Evolutionary conservation across 768 basidiomycete genomes (phyloP).

Genomic region (Filobasidium floriforme): DNA sequence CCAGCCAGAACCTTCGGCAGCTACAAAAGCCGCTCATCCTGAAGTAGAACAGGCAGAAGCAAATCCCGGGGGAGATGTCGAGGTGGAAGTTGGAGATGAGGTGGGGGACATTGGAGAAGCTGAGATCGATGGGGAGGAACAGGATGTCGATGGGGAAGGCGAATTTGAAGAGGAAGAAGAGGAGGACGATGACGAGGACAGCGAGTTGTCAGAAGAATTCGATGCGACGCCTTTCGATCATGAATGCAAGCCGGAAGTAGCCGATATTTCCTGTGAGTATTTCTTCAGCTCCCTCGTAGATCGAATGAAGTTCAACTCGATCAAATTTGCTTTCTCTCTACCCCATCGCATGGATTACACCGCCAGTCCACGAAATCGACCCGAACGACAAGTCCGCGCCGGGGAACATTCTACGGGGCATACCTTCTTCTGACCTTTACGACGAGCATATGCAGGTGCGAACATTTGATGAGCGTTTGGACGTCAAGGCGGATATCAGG

Average conservation of each 20-base stretch:
- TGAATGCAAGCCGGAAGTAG: neutral
- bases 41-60: slow-evolving; percentile 3
- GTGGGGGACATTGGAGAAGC: neutral
- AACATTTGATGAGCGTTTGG: slow-evolving; percentile 57
- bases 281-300: neutral
- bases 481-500: slow-evolving; percentile 68
- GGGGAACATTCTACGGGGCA: neutral
- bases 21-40: neutral
- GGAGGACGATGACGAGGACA: neutral
- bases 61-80: neutral
- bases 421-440: slow-evolving; percentile 23
- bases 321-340: too few relatives aligned
- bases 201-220: neutral
- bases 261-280: neutral
- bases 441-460: slow-evolving; percentile 41
- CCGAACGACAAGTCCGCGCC: neutral
- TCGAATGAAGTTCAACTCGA: too few relatives aligned
- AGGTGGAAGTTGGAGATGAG: neutral
- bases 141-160: slow-evolving; percentile 5
- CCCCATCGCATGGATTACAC: too few relatives aligned
- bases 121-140: slow-evolving; percentile 6
- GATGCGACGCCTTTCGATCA: slow-evolving; percentile 6
- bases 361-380: neutral
- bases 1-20: neutral
- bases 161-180: slow-evolving; percentile 4